phyloP scores from a whole-genome alignment of 352 stramenopile species.

The Globisporangium echinulatum region DNA sequence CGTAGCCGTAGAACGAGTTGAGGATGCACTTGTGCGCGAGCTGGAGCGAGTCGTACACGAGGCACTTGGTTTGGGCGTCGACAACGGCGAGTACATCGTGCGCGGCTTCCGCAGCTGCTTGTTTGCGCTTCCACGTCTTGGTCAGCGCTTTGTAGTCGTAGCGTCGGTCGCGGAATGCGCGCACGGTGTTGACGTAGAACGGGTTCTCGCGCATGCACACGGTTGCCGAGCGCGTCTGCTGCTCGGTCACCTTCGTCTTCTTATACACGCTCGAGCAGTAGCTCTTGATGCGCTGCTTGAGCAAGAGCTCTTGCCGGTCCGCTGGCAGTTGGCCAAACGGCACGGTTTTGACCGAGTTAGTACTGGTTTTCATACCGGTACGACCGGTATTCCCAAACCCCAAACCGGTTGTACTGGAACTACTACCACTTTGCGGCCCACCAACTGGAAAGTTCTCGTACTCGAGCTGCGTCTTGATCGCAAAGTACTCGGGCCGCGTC shows the following conservation, averaged over 20 bases:
- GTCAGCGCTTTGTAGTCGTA: constrained; percentile 99
- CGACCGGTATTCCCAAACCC: constrained; percentile 5
- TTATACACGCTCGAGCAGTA: constrained; percentile 98
- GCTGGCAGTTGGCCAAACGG: constrained; percentile 50
- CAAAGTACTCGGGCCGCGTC: constrained; percentile 92
- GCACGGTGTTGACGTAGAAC: constrained; percentile 99
- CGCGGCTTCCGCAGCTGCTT: constrained; percentile 64
- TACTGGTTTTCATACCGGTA: too few species aligned
- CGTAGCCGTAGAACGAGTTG: constrained; percentile 99
- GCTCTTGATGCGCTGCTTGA: constrained; percentile 80
- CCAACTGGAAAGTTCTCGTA: constrained; percentile 78
- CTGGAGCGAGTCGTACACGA: constrained; percentile 98
- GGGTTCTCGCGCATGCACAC: constrained; percentile 99
- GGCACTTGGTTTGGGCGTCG: constrained; percentile 80
- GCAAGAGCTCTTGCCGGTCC: constrained; percentile 56
- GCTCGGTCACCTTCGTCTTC: constrained; percentile 94
- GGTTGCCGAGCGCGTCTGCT: constrained; percentile 92
- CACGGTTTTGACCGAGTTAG: constrained; percentile 17
- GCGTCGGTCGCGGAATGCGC: constrained; percentile 96
- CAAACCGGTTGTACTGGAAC: not conserved
- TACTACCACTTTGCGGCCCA: not conserved
- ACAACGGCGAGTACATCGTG: constrained; percentile 83
- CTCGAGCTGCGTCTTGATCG: constrained; percentile 93
- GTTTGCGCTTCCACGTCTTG: constrained; percentile 92
- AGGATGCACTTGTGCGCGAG: constrained; percentile 99